These are phyloP conservation scores for Nitzschia putrida DNA, from an alignment of 108 stramenopile species.

Conservation along the genomic window DNA sequence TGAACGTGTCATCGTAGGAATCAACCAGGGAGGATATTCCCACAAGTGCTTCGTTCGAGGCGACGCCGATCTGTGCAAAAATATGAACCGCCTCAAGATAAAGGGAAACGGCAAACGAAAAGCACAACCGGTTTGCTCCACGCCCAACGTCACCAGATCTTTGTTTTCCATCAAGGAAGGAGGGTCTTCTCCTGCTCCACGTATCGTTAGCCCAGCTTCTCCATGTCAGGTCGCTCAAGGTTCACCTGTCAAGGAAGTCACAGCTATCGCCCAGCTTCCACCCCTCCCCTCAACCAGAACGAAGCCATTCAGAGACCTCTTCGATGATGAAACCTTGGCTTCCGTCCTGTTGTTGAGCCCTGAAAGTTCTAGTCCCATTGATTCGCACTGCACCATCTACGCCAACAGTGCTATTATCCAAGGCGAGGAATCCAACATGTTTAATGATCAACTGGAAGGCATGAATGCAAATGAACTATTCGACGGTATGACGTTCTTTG, in stretches of 20 bases:
- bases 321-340: slow-evolving; percentile 9
- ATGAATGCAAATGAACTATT: no score
- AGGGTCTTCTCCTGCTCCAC: background rate
- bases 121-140: background rate
- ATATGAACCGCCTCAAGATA: slow-evolving; percentile 21
- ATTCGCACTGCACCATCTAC: no score
- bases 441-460: no score
- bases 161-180: background rate
- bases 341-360: background rate
- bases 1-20: slow-evolving; percentile 5
- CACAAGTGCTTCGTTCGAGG: slow-evolving; percentile 16
- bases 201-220: no score
- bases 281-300: background rate
- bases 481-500: no score
- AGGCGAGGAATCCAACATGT: no score
- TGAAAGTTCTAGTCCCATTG: background rate
- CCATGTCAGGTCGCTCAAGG: no score
- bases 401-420: no score
- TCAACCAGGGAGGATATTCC: slow-evolving; percentile 1
- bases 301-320: background rate
- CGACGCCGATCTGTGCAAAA: background rate
- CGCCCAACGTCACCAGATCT: background rate
- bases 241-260: no score
- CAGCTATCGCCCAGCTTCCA: background rate
- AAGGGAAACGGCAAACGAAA: slow-evolving; percentile 3